Percentiles rank a stretch among this genome's conserved stretches.
These are phyloP conservation scores for Beauveria caledonica DNA, from an alignment of 2,329 filamentous ascomycete genomes.

Conservation along the genomic window DNA sequence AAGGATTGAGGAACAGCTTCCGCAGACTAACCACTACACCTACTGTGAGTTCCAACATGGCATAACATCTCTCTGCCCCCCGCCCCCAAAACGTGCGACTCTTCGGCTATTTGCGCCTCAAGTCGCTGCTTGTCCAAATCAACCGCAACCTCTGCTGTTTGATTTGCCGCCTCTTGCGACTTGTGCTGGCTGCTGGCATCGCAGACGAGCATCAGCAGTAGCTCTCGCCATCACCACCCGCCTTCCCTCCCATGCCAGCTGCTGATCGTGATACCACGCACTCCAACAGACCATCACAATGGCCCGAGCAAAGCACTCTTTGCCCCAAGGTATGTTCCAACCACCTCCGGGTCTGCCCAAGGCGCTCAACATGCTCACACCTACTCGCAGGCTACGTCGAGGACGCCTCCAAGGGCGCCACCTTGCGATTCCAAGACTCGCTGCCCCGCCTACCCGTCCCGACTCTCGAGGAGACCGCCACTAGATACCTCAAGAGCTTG, in stretches of 20 bases:
- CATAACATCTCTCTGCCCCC: not conserved
- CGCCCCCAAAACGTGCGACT: not conserved
- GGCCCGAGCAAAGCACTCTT: conserved; percentile 52
- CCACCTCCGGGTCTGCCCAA: too few relatives aligned
- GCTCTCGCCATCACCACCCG: not conserved
- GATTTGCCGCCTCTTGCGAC: not conserved
- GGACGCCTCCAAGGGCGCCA: conserved; percentile 68
- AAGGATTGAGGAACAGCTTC: conserved; percentile 26
- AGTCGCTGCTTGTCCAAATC: not conserved
- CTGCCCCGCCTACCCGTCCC: conserved; percentile 72
- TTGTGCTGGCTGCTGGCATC: not conserved
- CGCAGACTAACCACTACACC: conserved; percentile 22
- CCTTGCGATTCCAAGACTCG: conserved; percentile 82
- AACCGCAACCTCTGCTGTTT: not conserved
- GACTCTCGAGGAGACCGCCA: conserved; percentile 72
- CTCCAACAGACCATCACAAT: conserved; percentile 30
- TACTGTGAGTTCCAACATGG: conserved; percentile 11
- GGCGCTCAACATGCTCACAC: not conserved
- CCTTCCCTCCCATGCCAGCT: not conserved
- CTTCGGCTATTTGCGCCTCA: conserved; percentile 1
- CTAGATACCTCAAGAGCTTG: conserved; percentile 72
- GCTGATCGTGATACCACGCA: conserved; percentile 8
- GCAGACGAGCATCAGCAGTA: not conserved
- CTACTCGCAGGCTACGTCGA: conserved; percentile 60
- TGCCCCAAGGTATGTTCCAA: conserved; percentile 38